Base-by-base conservation (phyloP, 2,329 filamentous ascomycete species). In the Talaromyces sp. region DNA sequence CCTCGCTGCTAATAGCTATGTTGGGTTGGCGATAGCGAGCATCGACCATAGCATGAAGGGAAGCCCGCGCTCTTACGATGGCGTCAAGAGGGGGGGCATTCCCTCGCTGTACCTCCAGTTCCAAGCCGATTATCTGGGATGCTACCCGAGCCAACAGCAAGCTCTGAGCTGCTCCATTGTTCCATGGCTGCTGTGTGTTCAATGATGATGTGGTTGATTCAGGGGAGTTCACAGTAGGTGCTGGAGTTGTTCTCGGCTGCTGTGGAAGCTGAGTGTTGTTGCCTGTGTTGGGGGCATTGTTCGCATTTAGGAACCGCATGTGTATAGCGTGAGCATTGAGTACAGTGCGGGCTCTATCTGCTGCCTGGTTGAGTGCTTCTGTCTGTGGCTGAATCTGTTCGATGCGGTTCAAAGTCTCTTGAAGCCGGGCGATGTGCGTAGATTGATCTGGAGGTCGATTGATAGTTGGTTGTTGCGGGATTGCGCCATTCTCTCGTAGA, bases 21-120 rank as follows among this genome's bases (percentile, higher is more conserved):
- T 57, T 21, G 63, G 69, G 55, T 66, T 69, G 27, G 17, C 64
- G 65, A 62, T 70, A 68, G 50, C 71, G 72, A 19, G 68, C 66
- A 62, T 75, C 73, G 14, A 73, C 65, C 11, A 74, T 60, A 46
- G 67, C 64, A 52, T 72, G 69, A 19, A 76, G 58, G 43, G 73
- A 67, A 21, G 63, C 69, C 9, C 74, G 70, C 32, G 70, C 62
- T 2, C 57, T 61, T 24, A 71, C 68, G 27, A 76, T 69, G 29
- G 68, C 66, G 6, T 72, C 69, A 53, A 74, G 64, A 1, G 68
- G 57, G n/a, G 73, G 73, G 2, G 66, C 59, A 29, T 66, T 64
- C 14, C 68, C 70, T 46, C 61, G 63, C 17, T 66, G 64, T 9
- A 76, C 57, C 56, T 72, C 69, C 21, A 65, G 62, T 62, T 76